These are phyloP conservation scores for Acorus gramineus DNA, from an alignment of 106 monocot species.

Conservation along the genomic window DNA sequence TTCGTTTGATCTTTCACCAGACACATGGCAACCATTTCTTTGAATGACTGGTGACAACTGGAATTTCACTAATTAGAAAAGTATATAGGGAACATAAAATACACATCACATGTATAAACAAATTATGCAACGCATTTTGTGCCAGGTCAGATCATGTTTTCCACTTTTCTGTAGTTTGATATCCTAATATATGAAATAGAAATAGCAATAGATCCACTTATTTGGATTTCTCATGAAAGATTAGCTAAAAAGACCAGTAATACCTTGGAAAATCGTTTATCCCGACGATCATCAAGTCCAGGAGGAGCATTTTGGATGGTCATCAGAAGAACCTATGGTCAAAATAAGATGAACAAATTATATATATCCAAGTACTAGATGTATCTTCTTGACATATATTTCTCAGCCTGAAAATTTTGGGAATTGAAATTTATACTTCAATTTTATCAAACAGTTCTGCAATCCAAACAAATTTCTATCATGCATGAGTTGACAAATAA, in stretches of 20 bases:
- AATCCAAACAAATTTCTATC: no score
- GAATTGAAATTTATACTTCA: no score
- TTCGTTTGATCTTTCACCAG: conserved; percentile 96
- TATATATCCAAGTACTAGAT: not conserved
- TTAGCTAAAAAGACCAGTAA: conserved; percentile 23
- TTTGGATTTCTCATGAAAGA: no score
- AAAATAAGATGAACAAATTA: not conserved
- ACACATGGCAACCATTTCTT: conserved; percentile 98
- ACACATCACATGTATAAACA: not conserved
- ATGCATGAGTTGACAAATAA: no score
- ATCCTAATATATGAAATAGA: not conserved
- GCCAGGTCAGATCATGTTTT: no score
- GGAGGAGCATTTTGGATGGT: conserved; percentile 98
- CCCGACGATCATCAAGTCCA: conserved; percentile 91
- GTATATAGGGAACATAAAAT: conserved; percentile 2
- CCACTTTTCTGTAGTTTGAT: not conserved
- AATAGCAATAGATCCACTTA: no score
- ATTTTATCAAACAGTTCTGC: no score
- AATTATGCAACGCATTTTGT: no score
- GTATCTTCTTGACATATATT: no score
- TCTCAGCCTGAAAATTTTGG: no score
- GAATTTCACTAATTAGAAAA: conserved; percentile 52
- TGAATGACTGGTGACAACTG: conserved; percentile 86
- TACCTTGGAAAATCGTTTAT: conserved; percentile 96
- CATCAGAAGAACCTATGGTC: conserved; percentile 82